Evolutionary conservation across 2,329 filamentous ascomycete genomes (phyloP), one percentile per base, ranked within the genome.

Genomic region (Fusarium neocosmosporiellum): DNA sequence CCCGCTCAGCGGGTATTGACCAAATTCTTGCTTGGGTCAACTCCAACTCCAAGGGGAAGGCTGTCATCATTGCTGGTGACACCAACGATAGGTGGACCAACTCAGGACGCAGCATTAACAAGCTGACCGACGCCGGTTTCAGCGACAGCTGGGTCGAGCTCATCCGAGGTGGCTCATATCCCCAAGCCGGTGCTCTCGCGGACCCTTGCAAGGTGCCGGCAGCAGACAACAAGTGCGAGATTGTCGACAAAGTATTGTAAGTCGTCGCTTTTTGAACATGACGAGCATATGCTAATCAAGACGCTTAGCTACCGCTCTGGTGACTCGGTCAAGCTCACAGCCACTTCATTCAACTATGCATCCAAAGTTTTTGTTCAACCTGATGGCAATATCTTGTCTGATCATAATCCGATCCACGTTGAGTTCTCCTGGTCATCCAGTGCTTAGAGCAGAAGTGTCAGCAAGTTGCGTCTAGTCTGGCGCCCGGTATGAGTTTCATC

Each of bases 401-500:
- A 93, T 78, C 90, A 93, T 77, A 91, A 92, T 79, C 90, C 90
- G 2, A 83, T 93, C 63, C 81, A 84, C n/a, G 86, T 88, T n/a
- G 82, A 87, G 75, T 86, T 90, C 76, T 81, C 83, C 73, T 86
- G 66, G 65, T 59, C 63, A 24, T 53, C 27, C 2, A 20, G 11
- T 33, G 27, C 7, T 53, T 53, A 53, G 48, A 13, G 14, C 33
- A 20, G 11, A 31, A 10, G 18, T 27, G 18, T 53, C 20, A 11
- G 48, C 11, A 9, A 8, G 10, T 53, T 33, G 48, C 5, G 18
- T 53, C n/a, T n/a, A n/a, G n/a, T n/a, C n/a, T n/a, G n/a, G n/a
- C n/a, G n/a, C n/a, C n/a, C n/a, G n/a, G n/a, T n/a, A n/a, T n/a
- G n/a, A n/a, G n/a, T n/a, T n/a, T n/a, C n/a, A n/a, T n/a, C n/a